phyloP scores from a whole-genome alignment of 1,284 basidiomycete species.

The Leccinum pachyderme region DNA sequence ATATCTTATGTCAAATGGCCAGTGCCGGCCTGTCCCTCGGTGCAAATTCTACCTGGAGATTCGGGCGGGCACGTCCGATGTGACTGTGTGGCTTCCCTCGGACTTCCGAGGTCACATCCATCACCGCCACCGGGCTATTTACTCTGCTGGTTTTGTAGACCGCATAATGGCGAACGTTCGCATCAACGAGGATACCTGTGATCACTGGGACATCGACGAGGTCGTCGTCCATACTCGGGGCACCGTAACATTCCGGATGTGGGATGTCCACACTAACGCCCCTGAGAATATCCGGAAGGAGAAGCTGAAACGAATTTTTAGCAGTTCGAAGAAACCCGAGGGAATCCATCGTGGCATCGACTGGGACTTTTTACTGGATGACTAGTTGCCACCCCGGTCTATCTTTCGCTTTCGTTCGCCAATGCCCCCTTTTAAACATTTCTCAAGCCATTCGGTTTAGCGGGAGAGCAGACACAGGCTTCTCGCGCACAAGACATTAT shows the following conservation, averaged over 20 bases:
- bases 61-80: slow-evolving; percentile 55
- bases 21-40: slow-evolving; percentile 65
- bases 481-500: slow-evolving; percentile 2
- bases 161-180: slow-evolving; percentile 59
- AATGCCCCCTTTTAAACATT: slow-evolving; percentile 2
- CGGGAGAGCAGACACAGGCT: slow-evolving; percentile 8
- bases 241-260: slow-evolving; percentile 68
- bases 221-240: slow-evolving; percentile 60
- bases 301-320: slow-evolving; percentile 60
- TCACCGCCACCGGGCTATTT: slow-evolving; percentile 50
- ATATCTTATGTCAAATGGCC: slow-evolving; percentile 8
- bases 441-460: not conserved
- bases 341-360: slow-evolving; percentile 50
- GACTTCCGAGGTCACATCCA: slow-evolving; percentile 70
- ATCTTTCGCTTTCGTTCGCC: slow-evolving; percentile 11
- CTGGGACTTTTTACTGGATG: slow-evolving; percentile 77
- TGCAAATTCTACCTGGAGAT: slow-evolving; percentile 66
- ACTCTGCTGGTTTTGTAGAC: slow-evolving; percentile 72
- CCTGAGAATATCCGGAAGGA: slow-evolving; percentile 62
- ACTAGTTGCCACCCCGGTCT: slow-evolving; percentile 35
- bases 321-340: slow-evolving; percentile 51
- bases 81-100: slow-evolving; percentile 72
- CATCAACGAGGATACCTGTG: slow-evolving; percentile 47
- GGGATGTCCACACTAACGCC: slow-evolving; percentile 64
- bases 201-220: slow-evolving; percentile 49